Base-by-base conservation (phyloP, 768 basidiomycete species). In the Leucocoprinus birnbaumii region DNA sequence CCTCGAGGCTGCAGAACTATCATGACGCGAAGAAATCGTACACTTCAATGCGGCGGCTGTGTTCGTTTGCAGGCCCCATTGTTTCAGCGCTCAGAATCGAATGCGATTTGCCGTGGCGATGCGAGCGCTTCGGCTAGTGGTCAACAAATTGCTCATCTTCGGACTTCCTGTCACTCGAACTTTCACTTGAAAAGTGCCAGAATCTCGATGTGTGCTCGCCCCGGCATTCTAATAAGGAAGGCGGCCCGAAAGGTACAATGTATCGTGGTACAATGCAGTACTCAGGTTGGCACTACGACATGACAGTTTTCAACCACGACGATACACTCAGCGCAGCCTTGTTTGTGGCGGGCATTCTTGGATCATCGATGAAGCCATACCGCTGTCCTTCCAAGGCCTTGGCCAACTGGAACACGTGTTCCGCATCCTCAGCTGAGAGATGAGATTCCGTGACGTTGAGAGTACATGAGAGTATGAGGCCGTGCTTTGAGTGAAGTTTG, bases 401-500 rank as follows among this genome's bases (percentile, higher is more conserved):
- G 35, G 53, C 55, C 3, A 61, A 48, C 14, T 27, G 31, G 18
- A 48, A 43, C 37, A 65, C 58, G 26, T 50, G 42, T 37, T 59
- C 57, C 13, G 55, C 42, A 8, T 51, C 51, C 3, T 49, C 47
- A 48, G 44, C 45, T 14, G 62, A 50, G 25, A 66, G 43, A 38
- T 42, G 58, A 22, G 63, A 51, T 49, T 68, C 63, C 34, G 48
- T 62, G 6, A 64, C 56, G 11, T 53, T 53, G 48, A 84, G 55
- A 1, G 61, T 53, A 59, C 83, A 84, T 11, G 76, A 73, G 10
- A 79, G 62, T 56, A 91, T 83, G 34, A 85, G 54, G 0, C 89
- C 89, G 54, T 86, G 88, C 62, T 83, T 87, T 8, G 87, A 81
- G 35, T 62, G 72, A 41, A 91, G 75, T 42, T 76, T 66, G 0